A percentile compares a stretch with the other conserved stretches of the same genome.
Conservation (phyloP, 2,329 filamentous ascomycete genomes). For the Dactylellina drechsleri region DNA sequence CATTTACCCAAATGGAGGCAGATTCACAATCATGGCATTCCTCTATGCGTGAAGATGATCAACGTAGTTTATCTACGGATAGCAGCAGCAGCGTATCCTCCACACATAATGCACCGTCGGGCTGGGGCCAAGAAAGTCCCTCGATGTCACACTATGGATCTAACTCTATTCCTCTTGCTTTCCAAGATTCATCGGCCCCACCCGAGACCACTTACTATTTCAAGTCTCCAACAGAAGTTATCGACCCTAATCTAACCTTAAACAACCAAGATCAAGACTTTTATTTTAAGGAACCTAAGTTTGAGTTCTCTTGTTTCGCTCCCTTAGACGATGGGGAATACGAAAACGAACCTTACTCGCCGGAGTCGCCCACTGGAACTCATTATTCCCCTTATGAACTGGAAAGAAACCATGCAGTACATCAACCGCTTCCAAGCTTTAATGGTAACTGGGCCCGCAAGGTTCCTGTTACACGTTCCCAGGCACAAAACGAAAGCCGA, state of each 20-base stretch:
- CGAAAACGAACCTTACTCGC: constrained; percentile 38
- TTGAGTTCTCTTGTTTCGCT: constrained; percentile 24
- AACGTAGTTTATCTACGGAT: constrained; percentile 35
- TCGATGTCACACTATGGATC: constrained; percentile 28
- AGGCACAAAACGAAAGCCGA: constrained; percentile 31
- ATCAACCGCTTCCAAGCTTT: constrained; percentile 14
- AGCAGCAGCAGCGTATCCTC: constrained; percentile 36
- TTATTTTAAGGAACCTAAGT: constrained; percentile 43
- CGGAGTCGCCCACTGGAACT: constrained; percentile 18
- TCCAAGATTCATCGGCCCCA: constrained; percentile 21
- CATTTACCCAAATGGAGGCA: constrained; percentile 23
- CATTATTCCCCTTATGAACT: constrained; percentile 20
- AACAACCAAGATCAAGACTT: constrained; percentile 38
- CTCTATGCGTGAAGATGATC: constrained; percentile 43
- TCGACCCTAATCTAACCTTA: constrained; percentile 48
- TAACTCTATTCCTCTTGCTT: constrained; percentile 34
- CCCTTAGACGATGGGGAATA: constrained; percentile 26
- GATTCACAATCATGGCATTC: constrained; percentile 45
- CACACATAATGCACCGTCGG: not conserved
- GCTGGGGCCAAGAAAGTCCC: constrained; percentile 17
- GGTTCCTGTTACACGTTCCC: constrained; percentile 46
- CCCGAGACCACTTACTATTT: constrained; percentile 18
- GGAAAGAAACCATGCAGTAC: not conserved
- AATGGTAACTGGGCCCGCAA: constrained; percentile 8
- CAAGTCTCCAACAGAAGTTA: constrained; percentile 35